These are phyloP conservation scores for Neopestalotiopsis rosae DNA, from an alignment of 2,329 filamentous ascomycete genomes.

Conservation along the genomic window DNA sequence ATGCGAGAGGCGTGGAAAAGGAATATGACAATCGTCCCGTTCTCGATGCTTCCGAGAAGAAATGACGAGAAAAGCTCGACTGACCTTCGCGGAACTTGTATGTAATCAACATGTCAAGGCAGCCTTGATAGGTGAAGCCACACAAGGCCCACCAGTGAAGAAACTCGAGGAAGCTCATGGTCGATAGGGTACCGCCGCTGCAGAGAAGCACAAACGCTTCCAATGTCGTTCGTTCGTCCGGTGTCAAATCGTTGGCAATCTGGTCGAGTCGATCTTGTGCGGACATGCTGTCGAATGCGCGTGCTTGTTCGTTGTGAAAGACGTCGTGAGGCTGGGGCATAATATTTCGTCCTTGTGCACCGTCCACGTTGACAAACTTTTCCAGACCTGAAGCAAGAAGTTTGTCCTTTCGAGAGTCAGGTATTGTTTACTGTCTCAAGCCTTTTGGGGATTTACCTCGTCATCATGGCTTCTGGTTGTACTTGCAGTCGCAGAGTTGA, in stretches of 20 bases:
- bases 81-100: constrained; percentile 38
- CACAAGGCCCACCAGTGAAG: constrained; percentile 25
- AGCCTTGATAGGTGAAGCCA: constrained; percentile 19
- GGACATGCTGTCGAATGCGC: constrained; percentile 31
- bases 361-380: constrained; percentile 35
- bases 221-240: constrained; percentile 33
- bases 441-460: constrained; percentile 20
- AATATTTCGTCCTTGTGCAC: constrained; percentile 27
- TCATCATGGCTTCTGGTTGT: constrained; percentile 32
- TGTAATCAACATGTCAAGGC: constrained; percentile 27
- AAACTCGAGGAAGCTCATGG: constrained; percentile 29
- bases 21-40: constrained; percentile 30
- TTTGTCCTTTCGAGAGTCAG: constrained; percentile 10
- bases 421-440: background rate
- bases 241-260: constrained; percentile 35
- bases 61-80: constrained; percentile 30
- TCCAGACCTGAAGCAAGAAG: constrained; percentile 28
- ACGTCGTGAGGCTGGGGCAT: constrained; percentile 31
- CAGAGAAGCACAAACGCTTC: constrained; percentile 32
- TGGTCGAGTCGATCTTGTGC: constrained; percentile 33
- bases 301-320: constrained; percentile 21
- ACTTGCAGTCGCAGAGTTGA: constrained; percentile 23
- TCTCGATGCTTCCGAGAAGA: constrained; percentile 33
- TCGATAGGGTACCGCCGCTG: constrained; percentile 31
- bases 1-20: constrained; percentile 31